Percentiles rank a stretch among this genome's conserved stretches.
Evolutionary conservation across 2,329 filamentous ascomycete species (phyloP).

Genomic region (Malbranchea zuffiana): DNA sequence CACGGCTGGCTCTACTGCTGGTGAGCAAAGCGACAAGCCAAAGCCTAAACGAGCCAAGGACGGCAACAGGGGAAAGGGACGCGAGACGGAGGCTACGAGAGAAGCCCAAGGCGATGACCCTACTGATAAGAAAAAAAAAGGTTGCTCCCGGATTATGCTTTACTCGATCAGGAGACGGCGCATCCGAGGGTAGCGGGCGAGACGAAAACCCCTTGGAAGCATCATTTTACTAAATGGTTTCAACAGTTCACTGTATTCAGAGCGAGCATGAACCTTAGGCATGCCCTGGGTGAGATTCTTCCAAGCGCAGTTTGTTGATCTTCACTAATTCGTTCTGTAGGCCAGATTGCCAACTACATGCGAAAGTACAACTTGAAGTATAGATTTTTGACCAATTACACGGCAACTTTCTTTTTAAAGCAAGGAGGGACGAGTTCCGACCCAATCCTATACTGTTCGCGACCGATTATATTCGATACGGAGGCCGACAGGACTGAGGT

Average conservation of each 20-base stretch:
- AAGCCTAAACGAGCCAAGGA: background rate
- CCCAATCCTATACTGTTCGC: slow-evolving; percentile 1
- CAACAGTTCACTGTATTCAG: background rate
- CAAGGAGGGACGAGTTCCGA: background rate
- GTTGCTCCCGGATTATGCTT: slow-evolving; percentile 10
- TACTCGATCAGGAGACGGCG: slow-evolving; percentile 4
- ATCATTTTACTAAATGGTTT: slow-evolving; percentile 4
- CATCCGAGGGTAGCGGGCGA: slow-evolving; percentile 5
- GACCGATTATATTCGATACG: background rate
- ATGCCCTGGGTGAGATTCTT: slow-evolving; percentile 7
- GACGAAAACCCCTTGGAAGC: slow-evolving; percentile 11
- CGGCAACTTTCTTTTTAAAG: slow-evolving; percentile 9
- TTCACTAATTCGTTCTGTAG: slow-evolving; percentile 1
- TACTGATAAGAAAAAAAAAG: too few species aligned
- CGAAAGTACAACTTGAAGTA: slow-evolving; percentile 8
- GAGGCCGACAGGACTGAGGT: background rate
- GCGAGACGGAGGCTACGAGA: too few species aligned
- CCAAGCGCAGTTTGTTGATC: background rate
- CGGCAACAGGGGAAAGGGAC: background rate
- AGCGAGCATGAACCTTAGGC: background rate
- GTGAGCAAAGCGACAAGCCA: background rate
- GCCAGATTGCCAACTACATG: slow-evolving; percentile 12
- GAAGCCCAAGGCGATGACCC: too few species aligned
- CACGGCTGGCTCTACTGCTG: background rate
- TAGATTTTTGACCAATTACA: slow-evolving; percentile 11